These are phyloP conservation scores for Lasiosphaeria ovina DNA, from an alignment of 495 filamentous ascomycete species.

Conservation along the genomic window DNA sequence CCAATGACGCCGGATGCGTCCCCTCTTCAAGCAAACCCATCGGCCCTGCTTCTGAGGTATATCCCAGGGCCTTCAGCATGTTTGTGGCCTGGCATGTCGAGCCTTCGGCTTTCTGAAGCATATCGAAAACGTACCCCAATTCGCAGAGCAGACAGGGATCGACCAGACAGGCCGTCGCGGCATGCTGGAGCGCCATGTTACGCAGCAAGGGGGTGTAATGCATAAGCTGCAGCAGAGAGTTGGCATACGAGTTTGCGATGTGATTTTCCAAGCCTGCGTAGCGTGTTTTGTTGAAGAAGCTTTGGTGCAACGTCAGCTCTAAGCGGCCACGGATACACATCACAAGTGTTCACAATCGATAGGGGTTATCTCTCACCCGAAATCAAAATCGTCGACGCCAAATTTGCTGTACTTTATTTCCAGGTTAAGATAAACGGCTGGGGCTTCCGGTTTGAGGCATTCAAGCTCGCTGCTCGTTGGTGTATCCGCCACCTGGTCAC, in stretches of 20 bases:
- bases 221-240: slow-evolving; percentile 86
- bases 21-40: slow-evolving; percentile 83
- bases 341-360: background rate
- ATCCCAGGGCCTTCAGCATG: slow-evolving; percentile 82
- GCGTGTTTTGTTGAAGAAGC: slow-evolving; percentile 86
- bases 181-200: slow-evolving; percentile 88
- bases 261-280: slow-evolving; percentile 95
- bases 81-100: slow-evolving; percentile 97
- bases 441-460: slow-evolving; percentile 68
- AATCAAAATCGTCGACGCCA: slow-evolving; percentile 97
- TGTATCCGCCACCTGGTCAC: slow-evolving; percentile 60
- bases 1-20: slow-evolving; percentile 33
- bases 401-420: slow-evolving; percentile 98
- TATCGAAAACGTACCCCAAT: slow-evolving; percentile 92
- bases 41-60: slow-evolving; percentile 63
- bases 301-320: slow-evolving; percentile 32
- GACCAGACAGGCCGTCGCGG: slow-evolving; percentile 74
- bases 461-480: slow-evolving; percentile 58
- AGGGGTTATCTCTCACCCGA: slow-evolving; percentile 59
- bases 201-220: slow-evolving; percentile 85
- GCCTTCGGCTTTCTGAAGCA: slow-evolving; percentile 92
- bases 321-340: background rate
- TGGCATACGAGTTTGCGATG: slow-evolving; percentile 93
- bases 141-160: slow-evolving; percentile 91
- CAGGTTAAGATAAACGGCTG: slow-evolving; percentile 81